A percentile compares a stretch with the other conserved stretches of the same genome.
Evolutionary conservation across 495 filamentous ascomycete genomes (phyloP).

Genomic region (Penicillium malachiteum): DNA sequence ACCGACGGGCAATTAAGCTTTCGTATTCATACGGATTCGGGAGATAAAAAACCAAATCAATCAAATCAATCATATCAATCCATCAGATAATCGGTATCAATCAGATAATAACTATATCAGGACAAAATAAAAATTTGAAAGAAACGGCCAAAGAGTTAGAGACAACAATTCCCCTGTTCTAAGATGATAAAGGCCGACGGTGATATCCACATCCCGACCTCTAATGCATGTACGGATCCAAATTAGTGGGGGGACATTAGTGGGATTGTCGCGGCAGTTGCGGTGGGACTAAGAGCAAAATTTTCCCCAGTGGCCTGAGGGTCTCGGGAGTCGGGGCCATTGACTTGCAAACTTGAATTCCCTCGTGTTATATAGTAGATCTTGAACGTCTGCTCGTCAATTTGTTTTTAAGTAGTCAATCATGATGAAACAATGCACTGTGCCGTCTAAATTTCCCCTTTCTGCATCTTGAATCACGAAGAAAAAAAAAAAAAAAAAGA

Average conservation of each 20-base stretch:
- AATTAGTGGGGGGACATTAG: neutral
- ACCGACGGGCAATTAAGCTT: too few species aligned
- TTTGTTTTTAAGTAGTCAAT: too few species aligned
- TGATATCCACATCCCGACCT: neutral
- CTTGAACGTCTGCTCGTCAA: too few species aligned
- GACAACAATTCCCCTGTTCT: neutral
- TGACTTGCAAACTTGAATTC: too few species aligned
- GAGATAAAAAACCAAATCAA: conserved; percentile 6
- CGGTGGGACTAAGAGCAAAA: neutral
- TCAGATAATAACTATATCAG: conserved; percentile 17
- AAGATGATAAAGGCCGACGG: neutral
- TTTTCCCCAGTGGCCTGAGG: too few species aligned
- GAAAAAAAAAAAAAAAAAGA: too few species aligned
- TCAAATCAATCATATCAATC: conserved; percentile 5
- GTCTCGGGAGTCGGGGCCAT: too few species aligned
- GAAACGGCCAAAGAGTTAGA: neutral
- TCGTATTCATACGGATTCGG: too few species aligned
- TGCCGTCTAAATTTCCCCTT: too few species aligned
- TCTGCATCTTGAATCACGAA: too few species aligned
- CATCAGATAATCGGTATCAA: conserved; percentile 4
- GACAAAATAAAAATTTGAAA: neutral
- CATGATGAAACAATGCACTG: too few species aligned
- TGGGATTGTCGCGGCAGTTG: neutral
- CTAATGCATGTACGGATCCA: neutral
- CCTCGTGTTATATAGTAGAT: too few species aligned